phyloP scores from a whole-genome alignment of 2,329 filamentous ascomycete species.

The Cercospora sp. region DNA sequence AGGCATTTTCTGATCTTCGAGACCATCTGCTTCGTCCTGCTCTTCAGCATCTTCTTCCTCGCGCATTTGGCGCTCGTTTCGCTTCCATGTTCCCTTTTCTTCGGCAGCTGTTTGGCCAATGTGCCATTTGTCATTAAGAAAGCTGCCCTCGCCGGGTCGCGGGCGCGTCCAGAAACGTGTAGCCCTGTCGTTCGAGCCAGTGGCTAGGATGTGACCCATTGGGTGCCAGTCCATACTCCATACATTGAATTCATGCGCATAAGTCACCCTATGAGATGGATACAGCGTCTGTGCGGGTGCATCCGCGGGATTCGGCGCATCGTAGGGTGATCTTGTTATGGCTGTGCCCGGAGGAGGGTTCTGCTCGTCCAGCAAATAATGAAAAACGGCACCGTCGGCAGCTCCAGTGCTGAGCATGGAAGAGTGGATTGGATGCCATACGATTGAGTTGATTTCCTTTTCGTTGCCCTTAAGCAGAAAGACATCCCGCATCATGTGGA shows the following conservation, averaged over 20 bases:
- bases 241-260: slow-evolving; percentile 90
- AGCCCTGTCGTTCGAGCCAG: slow-evolving; percentile 93
- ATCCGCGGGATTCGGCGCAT: slow-evolving; percentile 74
- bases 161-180: slow-evolving; percentile 95
- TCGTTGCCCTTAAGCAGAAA: slow-evolving; percentile 91
- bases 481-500: slow-evolving; percentile 98
- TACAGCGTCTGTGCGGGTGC: slow-evolving; percentile 87
- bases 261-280: slow-evolving; percentile 82
- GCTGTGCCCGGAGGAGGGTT: slow-evolving; percentile 76
- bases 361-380: slow-evolving; percentile 94
- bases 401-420: slow-evolving; percentile 88
- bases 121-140: slow-evolving; percentile 88
- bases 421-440: slow-evolving; percentile 91
- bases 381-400: slow-evolving; percentile 82
- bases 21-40: slow-evolving; percentile 88
- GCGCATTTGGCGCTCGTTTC: slow-evolving; percentile 72
- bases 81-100: slow-evolving; percentile 91
- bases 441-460: slow-evolving; percentile 88
- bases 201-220: slow-evolving; percentile 89
- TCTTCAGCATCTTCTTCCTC: slow-evolving; percentile 93
- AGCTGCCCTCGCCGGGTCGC: slow-evolving; percentile 80
- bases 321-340: slow-evolving; percentile 76
- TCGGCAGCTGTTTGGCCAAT: slow-evolving; percentile 92
- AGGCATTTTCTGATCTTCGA: slow-evolving; percentile 86
- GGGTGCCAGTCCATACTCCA: slow-evolving; percentile 99